Evolutionary conservation across 2,329 filamentous ascomycete species (phyloP).

Genomic region (Zasmidium citrigriseum): DNA sequence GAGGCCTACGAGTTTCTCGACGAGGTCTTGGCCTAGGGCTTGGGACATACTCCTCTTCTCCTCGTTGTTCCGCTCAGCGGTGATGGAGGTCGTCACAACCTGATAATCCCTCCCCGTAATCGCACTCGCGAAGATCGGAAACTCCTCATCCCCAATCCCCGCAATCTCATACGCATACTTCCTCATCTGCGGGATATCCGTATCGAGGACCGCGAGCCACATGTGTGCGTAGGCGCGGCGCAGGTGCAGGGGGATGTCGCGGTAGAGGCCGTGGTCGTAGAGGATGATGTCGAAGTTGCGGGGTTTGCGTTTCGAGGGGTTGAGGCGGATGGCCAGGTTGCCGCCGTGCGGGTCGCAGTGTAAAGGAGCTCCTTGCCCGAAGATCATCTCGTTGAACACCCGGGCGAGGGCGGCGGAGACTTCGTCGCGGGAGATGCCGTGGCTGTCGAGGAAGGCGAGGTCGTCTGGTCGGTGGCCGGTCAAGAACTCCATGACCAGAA

Average conservation of each 20-base stretch:
- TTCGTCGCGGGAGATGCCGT: slow-evolving; percentile 90
- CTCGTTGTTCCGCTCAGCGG: slow-evolving; percentile 63
- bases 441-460: slow-evolving; percentile 78
- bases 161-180: slow-evolving; percentile 87
- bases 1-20: slow-evolving; percentile 84
- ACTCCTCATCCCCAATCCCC: slow-evolving; percentile 83
- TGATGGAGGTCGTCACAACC: slow-evolving; percentile 61
- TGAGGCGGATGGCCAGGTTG: slow-evolving; percentile 89
- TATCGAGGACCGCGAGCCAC: slow-evolving; percentile 93
- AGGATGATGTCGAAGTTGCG: slow-evolving; percentile 90
- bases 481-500: slow-evolving; percentile 94
- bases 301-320: slow-evolving; percentile 58
- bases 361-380: slow-evolving; percentile 80
- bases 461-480: slow-evolving; percentile 86
- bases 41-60: slow-evolving; percentile 88
- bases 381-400: slow-evolving; percentile 99
- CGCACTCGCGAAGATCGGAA: slow-evolving; percentile 91
- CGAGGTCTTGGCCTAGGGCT: slow-evolving; percentile 74
- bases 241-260: slow-evolving; percentile 78
- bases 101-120: slow-evolving; percentile 93
- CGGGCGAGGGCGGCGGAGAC: slow-evolving; percentile 86
- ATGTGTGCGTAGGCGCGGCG: slow-evolving; percentile 91
- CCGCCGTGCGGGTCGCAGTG: slow-evolving; percentile 98
- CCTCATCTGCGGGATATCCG: slow-evolving; percentile 82
- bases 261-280: slow-evolving; percentile 96